Percentiles rank a stretch among this genome's conserved stretches.
Evolutionary conservation across 2,329 filamentous ascomycete species (phyloP).

Genomic region (Metarhizium robertsii): DNA sequence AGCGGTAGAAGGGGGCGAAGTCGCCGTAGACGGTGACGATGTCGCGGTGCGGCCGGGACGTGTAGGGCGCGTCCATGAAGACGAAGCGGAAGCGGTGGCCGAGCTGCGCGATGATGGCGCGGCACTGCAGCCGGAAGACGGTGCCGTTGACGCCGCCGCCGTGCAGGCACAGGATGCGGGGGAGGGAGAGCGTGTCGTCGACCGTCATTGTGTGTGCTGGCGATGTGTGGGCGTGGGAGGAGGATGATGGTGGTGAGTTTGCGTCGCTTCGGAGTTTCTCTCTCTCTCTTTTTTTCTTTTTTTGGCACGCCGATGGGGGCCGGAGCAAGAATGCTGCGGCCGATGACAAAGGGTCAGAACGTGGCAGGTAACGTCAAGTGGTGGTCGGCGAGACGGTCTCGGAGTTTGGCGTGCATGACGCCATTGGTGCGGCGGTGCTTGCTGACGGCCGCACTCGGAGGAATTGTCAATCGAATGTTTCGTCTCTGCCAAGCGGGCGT

Average conservation of each 20-base stretch:
- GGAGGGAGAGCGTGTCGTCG: conserved; percentile 25
- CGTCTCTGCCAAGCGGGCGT: too few relatives aligned
- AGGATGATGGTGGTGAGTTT: neutral
- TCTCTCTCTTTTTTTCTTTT: too few relatives aligned
- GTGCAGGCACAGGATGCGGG: conserved; percentile 72
- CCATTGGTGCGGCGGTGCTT: too few relatives aligned
- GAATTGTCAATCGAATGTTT: too few relatives aligned
- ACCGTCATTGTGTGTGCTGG: neutral
- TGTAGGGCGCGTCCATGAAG: conserved; percentile 62
- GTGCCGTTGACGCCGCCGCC: conserved; percentile 65
- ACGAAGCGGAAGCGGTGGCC: conserved; percentile 55
- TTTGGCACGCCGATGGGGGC: too few relatives aligned
- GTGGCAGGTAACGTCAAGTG: neutral
- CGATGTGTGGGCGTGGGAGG: neutral
- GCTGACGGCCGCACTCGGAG: too few relatives aligned
- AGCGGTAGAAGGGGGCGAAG: conserved; percentile 54
- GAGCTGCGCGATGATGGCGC: conserved; percentile 39
- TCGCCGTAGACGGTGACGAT: conserved; percentile 56
- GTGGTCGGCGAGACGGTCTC: neutral
- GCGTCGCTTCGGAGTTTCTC: too few relatives aligned
- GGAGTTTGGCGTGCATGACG: neutral
- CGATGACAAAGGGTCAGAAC: too few relatives aligned
- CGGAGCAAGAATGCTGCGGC: too few relatives aligned
- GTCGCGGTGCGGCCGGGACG: conserved; percentile 50
- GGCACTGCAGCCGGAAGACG: conserved; percentile 61